Base-by-base conservation (phyloP, 129 eudicot species). In the Arctium minus region DNA sequence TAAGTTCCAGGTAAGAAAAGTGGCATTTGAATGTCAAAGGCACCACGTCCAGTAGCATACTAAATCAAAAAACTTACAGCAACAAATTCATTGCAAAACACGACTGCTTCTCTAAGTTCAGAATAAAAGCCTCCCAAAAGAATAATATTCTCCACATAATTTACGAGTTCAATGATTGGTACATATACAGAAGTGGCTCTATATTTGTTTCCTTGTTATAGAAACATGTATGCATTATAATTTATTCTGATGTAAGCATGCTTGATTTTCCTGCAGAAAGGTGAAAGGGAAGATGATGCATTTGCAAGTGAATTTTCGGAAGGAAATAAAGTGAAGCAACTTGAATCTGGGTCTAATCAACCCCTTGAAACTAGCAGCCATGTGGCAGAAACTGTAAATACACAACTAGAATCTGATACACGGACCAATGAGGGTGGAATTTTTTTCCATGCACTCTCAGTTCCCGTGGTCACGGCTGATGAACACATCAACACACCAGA, bases 391-490 rank as follows among this genome's bases (percentile, higher is more conserved):
- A 81, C 75, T 77, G 83, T 62, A 84, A 35, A 76, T 76, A 83
- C 44, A 68, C 60, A 70, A 73, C 50, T 64, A 64, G 84, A 80
- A 68, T 75, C 81, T 62, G 50, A 35, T 78, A 40, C 6, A n/a
- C 33, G n/a, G 79, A 79, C 84, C 53, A 18, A 33, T 35, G 86
- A 80, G 85, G 86, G 88, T 81, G 88, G 78, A 72, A 48, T 6
- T 50, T 86, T 90, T 88, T 81, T 86, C 70, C 67, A 40, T 81
- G 50, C 90, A 84, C 77, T 81, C 88, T 81, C 89, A 67, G 84
- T 72, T 35, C 79, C 85, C 74, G 37, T 75, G 82, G 88, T 79
- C 80, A 18, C 40, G 38, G 33, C 74, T 56, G 85, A 72, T 75
- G 89, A 44, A 65, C 77, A 70, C 56, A 83, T 75, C 79, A 72